These are phyloP conservation scores for Sideroxylon spinosum DNA, from an alignment of 179 eudicot genomes.

Conservation along the genomic window DNA sequence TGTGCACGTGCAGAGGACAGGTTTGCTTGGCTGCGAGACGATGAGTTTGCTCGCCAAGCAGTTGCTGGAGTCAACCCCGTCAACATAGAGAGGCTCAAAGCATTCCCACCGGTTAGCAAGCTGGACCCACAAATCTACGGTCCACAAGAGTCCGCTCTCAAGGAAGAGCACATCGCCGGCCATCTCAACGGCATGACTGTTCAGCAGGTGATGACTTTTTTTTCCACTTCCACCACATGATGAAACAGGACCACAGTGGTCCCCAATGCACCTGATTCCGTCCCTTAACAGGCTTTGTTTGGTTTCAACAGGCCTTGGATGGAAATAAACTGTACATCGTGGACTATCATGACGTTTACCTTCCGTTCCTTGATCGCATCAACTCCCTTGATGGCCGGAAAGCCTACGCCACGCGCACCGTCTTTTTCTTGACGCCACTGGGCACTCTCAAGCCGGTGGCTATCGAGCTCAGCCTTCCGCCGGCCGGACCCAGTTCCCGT, in stretches of 20 bases:
- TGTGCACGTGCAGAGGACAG: conserved; percentile 54
- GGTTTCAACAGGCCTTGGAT: conserved; percentile 59
- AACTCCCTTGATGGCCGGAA: conserved; percentile 65
- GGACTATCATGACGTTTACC: conserved; percentile 65
- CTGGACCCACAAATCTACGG: conserved; percentile 67
- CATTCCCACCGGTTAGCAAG: conserved; percentile 71
- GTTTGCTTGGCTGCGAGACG: conserved; percentile 87
- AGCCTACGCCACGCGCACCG: conserved; percentile 66
- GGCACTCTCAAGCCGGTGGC: conserved; percentile 83
- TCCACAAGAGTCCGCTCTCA: conserved; percentile 63
- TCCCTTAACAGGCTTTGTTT: background rate
- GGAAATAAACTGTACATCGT: conserved; percentile 54
- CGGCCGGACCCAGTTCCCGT: conserved; percentile 34
- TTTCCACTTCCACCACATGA: no score
- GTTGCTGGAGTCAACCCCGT: conserved; percentile 84
- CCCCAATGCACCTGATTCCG: background rate
- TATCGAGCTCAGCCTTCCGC: conserved; percentile 68
- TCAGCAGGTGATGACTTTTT: conserved; percentile 40
- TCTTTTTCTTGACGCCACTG: conserved; percentile 51
- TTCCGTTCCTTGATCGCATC: conserved; percentile 62
- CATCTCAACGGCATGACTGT: conserved; percentile 74
- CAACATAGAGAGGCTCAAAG: conserved; percentile 59
- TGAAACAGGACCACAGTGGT: no score
- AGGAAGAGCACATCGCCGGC: conserved; percentile 58
- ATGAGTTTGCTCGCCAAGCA: conserved; percentile 90